Percentiles rank a stretch among this genome's conserved stretches.
Conservation (phyloP, 1,284 basidiomycete species). For the Leccinum solheimii region DNA sequence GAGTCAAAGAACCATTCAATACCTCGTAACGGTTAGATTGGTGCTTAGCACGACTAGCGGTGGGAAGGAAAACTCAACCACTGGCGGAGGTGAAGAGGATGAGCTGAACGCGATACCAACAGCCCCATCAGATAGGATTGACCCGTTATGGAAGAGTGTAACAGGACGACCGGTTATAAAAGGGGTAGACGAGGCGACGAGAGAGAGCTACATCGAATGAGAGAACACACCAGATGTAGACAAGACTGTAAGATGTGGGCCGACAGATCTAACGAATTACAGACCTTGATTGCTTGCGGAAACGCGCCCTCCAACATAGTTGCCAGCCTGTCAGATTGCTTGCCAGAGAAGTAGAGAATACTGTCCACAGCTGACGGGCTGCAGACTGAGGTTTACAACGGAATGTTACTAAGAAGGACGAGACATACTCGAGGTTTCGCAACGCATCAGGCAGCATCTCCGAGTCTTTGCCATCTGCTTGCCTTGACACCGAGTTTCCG, state of each 20-base stretch:
- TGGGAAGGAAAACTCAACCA: conserved; percentile 46
- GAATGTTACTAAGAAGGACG: neutral
- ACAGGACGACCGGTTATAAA: conserved; percentile 82
- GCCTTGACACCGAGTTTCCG: conserved; percentile 3
- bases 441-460: conserved; percentile 16
- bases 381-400: conserved; percentile 1
- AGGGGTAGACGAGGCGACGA: conserved; percentile 78
- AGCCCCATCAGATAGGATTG: conserved; percentile 65
- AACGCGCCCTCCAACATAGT: conserved; percentile 48
- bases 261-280: conserved; percentile 18
- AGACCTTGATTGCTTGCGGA: conserved; percentile 53
- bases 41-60: conserved; percentile 55
- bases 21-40: conserved; percentile 58
- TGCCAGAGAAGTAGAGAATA: conserved; percentile 65
- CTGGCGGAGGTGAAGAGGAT: conserved; percentile 23
- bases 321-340: conserved; percentile 59
- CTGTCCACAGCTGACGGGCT: conserved; percentile 18
- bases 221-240: conserved; percentile 4
- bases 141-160: conserved; percentile 67
- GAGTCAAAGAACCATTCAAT: conserved; percentile 27
- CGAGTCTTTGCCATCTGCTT: neutral
- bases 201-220: conserved; percentile 53
- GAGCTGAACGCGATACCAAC: conserved; percentile 66
- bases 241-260: neutral
- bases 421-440: conserved; percentile 23